Evolutionary conservation across 2,329 filamentous ascomycete species (phyloP).

Genomic region (Colletotrichum shisoi): DNA sequence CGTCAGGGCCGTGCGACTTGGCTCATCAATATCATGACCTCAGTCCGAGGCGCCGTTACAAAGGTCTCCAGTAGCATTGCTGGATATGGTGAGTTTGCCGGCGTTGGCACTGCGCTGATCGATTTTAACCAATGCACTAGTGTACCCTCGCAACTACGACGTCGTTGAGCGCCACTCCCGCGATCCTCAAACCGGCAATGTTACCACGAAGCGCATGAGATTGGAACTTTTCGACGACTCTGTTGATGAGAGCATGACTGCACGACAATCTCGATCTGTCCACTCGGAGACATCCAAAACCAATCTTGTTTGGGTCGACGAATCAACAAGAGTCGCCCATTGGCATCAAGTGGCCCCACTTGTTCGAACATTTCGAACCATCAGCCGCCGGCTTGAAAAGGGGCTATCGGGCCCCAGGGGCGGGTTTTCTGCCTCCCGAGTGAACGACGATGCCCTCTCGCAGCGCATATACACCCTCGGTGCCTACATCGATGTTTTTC

Average conservation of each 20-base stretch:
- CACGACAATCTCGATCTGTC: not conserved
- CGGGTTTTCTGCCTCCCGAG: conserved; percentile 7
- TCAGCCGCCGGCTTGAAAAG: conserved; percentile 17
- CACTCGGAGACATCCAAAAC: not conserved
- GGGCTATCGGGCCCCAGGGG: not conserved
- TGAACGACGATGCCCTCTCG: conserved; percentile 9
- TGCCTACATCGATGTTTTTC: conserved; percentile 9
- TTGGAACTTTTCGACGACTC: conserved; percentile 12
- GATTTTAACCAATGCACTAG: conserved; percentile 19
- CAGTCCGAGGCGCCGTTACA: conserved; percentile 34
- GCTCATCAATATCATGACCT: conserved; percentile 37
- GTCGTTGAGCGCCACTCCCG: conserved; percentile 20
- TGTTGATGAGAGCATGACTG: not conserved
- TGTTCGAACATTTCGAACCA: conserved; percentile 20
- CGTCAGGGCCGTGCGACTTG: conserved; percentile 16
- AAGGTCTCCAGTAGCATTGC: conserved; percentile 36
- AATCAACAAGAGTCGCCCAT: conserved; percentile 29
- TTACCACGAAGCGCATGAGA: conserved; percentile 30
- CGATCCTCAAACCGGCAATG: conserved; percentile 18
- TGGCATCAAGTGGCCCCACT: conserved; percentile 35
- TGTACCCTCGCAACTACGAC: conserved; percentile 25
- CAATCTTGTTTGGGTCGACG: conserved; percentile 34
- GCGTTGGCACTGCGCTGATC: too few species aligned
- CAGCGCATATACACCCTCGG: conserved; percentile 12
- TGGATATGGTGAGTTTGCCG: conserved; percentile 31